Percentiles rank a stretch among this genome's conserved stretches.
These are phyloP conservation scores for Elongisporangium anandrum DNA, from an alignment of 352 stramenopile genomes.

Conservation along the genomic window DNA sequence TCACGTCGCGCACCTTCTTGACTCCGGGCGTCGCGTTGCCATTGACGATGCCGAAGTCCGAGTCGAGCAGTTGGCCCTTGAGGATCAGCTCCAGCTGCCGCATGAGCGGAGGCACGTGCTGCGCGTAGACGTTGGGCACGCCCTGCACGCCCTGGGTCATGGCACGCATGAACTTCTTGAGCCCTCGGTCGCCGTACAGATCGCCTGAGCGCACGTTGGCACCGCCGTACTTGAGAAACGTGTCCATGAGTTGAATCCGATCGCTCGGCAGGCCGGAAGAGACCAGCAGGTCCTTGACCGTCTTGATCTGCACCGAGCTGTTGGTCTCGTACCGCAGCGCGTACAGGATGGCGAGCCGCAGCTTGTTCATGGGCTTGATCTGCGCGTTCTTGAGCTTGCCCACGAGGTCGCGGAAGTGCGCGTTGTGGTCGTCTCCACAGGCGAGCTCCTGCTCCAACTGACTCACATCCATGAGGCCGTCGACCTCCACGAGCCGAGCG, in stretches of 20 bases:
- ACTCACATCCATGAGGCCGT: slow-evolving; percentile 97
- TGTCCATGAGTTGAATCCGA: slow-evolving; percentile 55
- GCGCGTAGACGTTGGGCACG: slow-evolving; percentile 98
- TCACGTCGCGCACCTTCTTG: slow-evolving; percentile 94
- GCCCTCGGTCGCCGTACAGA: slow-evolving; percentile 74
- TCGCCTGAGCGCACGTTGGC: slow-evolving; percentile 58
- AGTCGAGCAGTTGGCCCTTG: slow-evolving; percentile 74
- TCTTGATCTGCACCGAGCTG: slow-evolving; percentile 76
- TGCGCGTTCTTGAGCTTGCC: slow-evolving; percentile 76
- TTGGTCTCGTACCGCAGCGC: slow-evolving; percentile 97
- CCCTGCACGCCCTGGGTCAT: slow-evolving; percentile 94
- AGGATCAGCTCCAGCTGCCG: slow-evolving; percentile 88
- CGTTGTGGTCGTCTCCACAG: slow-evolving; percentile 81
- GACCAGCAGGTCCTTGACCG: slow-evolving; percentile 64
- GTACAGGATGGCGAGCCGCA: slow-evolving; percentile 98
- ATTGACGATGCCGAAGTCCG: slow-evolving; percentile 94
- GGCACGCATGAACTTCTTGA: slow-evolving; percentile 86
- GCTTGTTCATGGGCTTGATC: slow-evolving; percentile 95
- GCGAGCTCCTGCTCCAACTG: slow-evolving; percentile 94
- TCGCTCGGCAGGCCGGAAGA: slow-evolving; percentile 37
- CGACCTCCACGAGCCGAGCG: slow-evolving; percentile 94
- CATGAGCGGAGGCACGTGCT: slow-evolving; percentile 96
- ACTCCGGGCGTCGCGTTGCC: slow-evolving; percentile 95
- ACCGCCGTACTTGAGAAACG: slow-evolving; percentile 70
- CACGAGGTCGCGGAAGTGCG: slow-evolving; percentile 79